Base-by-base conservation (phyloP, 1,139 yeast species). In the Saccharomycopsis crataegensis region DNA sequence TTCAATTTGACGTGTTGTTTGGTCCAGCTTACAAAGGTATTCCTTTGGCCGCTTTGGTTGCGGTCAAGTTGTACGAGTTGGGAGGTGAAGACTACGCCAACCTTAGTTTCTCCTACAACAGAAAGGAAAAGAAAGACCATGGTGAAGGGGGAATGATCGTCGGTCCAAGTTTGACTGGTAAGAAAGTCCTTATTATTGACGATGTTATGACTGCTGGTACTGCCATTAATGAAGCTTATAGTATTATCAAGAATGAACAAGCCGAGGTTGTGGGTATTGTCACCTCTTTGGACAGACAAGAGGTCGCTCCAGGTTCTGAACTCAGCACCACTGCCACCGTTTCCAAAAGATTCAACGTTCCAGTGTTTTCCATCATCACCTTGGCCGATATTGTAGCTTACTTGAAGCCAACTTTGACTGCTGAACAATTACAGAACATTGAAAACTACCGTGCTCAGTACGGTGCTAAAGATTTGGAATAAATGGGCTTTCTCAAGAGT, bases 11-110 rank as follows among this genome's bases (percentile, higher is more conserved):
- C 65, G 83, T 93, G 43, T 74, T 93, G 56, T 93, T 93, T 64
- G 99, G 99, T 11, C 99, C 99, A 16, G 99, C 99, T 34, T 93
- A 93, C 72, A 93, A 93, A 72, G 99, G 99, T 32, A 93, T 93
- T 62, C 96, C 99, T 36, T 76, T 93, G 55, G 96, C 96, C 52
- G 96, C 99, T 8, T 79, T 91, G 57, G 89, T 96, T 9, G 89
- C 88, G 55, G 90, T 94, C 55, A 91, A 93, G 70, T 77, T 93
- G 60, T 95, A 94, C 40, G 98, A 93, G 70, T 75, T 90, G 61
- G 93, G 87, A 57, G 90, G 90, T n/a, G 50, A 45, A 6, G 82
- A 81, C 63, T 87, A 82, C 67, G 77, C 76, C 52, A 67, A 78
- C 57, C 75, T 83, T 58, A 84, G 81, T 52, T 89, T 85, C 66